phyloP scores from a whole-genome alignment of 2,329 filamentous ascomycete species.

The Gnomoniopsis sp. region DNA sequence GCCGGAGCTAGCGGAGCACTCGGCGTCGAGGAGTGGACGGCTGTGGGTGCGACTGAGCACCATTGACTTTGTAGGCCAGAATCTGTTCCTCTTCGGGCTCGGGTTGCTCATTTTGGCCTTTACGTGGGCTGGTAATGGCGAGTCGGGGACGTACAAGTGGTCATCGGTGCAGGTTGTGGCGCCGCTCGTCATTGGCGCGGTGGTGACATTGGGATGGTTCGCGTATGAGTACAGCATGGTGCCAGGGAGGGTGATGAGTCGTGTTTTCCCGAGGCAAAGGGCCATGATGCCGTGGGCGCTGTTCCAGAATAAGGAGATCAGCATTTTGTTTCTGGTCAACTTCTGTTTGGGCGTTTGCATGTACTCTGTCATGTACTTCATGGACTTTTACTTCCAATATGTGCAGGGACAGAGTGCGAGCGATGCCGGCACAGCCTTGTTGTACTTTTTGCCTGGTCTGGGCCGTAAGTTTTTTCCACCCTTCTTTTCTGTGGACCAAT shows the following conservation, averaged over 20 bases:
- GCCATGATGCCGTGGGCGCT: constrained; percentile 64
- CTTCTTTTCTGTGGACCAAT: background rate
- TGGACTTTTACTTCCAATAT: constrained; percentile 64
- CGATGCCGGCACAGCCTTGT: constrained; percentile 52
- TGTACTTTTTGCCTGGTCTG: constrained; percentile 64
- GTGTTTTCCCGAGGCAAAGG: constrained; percentile 49
- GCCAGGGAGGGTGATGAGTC: constrained; percentile 42
- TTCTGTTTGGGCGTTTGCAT: constrained; percentile 56
- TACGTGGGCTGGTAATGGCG: constrained; percentile 50
- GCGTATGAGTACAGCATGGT: constrained; percentile 53
- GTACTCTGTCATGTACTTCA: constrained; percentile 60
- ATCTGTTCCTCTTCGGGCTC: constrained; percentile 53
- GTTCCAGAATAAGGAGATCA: constrained; percentile 54
- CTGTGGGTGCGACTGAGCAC: constrained; percentile 48
- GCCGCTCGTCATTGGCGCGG: constrained; percentile 42
- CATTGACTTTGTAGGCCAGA: constrained; percentile 53
- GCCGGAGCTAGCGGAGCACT: constrained; percentile 35
- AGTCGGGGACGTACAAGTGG: constrained; percentile 44
- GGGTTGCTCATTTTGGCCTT: constrained; percentile 52
- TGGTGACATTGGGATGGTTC: constrained; percentile 40
- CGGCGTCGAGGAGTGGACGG: constrained; percentile 18
- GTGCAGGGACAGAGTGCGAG: constrained; percentile 50
- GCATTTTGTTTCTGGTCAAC: constrained; percentile 60
- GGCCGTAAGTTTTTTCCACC: constrained; percentile 39
- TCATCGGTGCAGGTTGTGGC: constrained; percentile 43